Percentiles rank a stretch among this genome's conserved stretches.
Conservation (phyloP, 208 protist species). For the Leishmania guyanensis region DNA sequence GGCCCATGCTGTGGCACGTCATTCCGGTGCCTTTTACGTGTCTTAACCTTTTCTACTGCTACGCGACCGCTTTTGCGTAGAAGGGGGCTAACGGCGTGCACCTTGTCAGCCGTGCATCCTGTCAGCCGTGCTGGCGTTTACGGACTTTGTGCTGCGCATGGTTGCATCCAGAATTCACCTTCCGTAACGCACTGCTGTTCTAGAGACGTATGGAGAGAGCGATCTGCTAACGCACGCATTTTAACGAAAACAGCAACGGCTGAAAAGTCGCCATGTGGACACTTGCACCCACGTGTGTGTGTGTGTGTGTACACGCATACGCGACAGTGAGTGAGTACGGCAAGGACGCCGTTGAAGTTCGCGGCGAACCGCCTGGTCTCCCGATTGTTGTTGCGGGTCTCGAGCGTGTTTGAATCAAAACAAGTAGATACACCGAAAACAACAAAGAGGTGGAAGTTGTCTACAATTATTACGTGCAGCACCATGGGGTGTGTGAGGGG, state of each 20-base stretch:
- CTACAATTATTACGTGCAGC: no score
- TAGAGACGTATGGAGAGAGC: neutral
- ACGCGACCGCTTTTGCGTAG: constrained; percentile 29
- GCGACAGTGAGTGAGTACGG: neutral
- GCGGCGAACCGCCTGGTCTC: neutral
- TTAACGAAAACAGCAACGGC: no score
- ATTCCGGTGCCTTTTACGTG: constrained; percentile 39
- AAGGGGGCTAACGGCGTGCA: constrained; percentile 13
- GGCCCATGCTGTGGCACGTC: constrained; percentile 39
- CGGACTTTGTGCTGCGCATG: constrained; percentile 16
- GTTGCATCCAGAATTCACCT: neutral
- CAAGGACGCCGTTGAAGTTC: neutral
- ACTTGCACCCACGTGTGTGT: no score
- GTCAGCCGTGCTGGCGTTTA: constrained; percentile 5
- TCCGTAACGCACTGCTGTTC: neutral
- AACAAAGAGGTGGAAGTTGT: no score
- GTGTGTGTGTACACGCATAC: neutral
- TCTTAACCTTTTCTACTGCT: constrained; percentile 25
- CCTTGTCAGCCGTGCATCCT: neutral
- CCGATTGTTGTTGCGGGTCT: neutral
- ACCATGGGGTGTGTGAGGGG: no score
- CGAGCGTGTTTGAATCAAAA: no score
- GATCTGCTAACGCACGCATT: no score
- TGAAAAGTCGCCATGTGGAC: no score
- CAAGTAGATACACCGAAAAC: no score